These are phyloP conservation scores for Gigaspora rosea DNA, from an alignment of 192 early-diverging fungal genomes.

Conservation along the genomic window DNA sequence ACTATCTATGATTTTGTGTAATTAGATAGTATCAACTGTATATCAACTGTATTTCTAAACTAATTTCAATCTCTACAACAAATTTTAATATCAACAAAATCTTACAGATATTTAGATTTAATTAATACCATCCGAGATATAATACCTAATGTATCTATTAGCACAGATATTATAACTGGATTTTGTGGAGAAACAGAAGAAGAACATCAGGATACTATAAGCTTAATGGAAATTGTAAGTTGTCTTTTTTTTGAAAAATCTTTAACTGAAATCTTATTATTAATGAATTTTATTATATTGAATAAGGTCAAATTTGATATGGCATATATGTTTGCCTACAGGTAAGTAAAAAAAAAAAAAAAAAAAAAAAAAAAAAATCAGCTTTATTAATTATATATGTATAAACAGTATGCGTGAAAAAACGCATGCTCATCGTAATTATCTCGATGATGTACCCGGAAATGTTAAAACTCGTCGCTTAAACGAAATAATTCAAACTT, in stretches of 20 bases:
- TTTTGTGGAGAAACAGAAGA: conserved; percentile 79
- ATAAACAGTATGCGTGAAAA: conserved; percentile 65
- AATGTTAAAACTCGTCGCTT: conserved; percentile 62
- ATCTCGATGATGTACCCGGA: conserved; percentile 67
- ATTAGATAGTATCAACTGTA: no score
- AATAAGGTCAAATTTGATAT: conserved; percentile 63
- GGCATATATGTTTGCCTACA: conserved; percentile 77
- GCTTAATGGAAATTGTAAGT: conserved; percentile 52
- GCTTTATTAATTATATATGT: background rate
- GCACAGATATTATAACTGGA: conserved; percentile 74
- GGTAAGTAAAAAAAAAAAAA: background rate
- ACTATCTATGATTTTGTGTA: no score
- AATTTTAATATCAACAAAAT: background rate
- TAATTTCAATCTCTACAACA: no score
- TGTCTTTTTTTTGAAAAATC: no score
- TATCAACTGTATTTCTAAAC: no score
- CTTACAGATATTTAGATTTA: conserved; percentile 50
- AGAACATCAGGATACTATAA: conserved; percentile 70
- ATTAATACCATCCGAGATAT: conserved; percentile 63
- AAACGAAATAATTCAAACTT: conserved; percentile 65
- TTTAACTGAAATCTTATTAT: background rate
- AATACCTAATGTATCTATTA: conserved; percentile 73
- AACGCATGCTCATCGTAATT: conserved; percentile 71
- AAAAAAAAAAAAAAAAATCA: no score
- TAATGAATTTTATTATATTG: background rate